Evolutionary conservation across 331 rosid genomes (phyloP).

Genomic region (Malus hybrid): DNA sequence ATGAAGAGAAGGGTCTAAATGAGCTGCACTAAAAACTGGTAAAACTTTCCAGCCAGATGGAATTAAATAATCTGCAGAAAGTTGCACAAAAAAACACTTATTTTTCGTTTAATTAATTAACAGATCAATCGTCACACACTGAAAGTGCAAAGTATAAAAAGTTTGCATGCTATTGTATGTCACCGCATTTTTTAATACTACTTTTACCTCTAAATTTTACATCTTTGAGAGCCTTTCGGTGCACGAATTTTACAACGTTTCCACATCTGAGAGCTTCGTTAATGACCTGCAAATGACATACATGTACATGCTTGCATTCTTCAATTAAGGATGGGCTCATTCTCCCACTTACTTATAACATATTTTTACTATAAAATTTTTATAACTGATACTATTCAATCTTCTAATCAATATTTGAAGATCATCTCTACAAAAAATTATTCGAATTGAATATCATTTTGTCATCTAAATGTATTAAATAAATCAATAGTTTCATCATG

Average conservation of each 20-base stretch:
- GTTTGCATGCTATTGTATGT: slow-evolving; percentile 4
- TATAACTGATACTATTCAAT: too few relatives aligned
- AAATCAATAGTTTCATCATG: too few relatives aligned
- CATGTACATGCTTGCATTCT: too few relatives aligned
- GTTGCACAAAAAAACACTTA: background rate
- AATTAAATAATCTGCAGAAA: slow-evolving; percentile 21
- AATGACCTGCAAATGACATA: slow-evolving; percentile 10
- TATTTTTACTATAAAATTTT: too few relatives aligned
- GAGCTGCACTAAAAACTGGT: slow-evolving; percentile 30
- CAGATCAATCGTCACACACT: background rate
- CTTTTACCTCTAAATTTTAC: slow-evolving; percentile 27
- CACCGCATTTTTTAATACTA: background rate
- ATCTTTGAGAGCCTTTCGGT: slow-evolving; percentile 38
- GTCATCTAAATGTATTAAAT: too few relatives aligned
- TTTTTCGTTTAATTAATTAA: background rate
- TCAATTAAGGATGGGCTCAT: too few relatives aligned
- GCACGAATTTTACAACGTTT: slow-evolving; percentile 34
- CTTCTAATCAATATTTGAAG: too few relatives aligned
- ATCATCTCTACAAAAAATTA: too few relatives aligned
- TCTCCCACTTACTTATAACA: too few relatives aligned
- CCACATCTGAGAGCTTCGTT: slow-evolving; percentile 29
- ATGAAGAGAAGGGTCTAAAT: slow-evolving; percentile 29
- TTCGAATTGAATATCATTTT: too few relatives aligned
- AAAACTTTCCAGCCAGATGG: slow-evolving; percentile 37
- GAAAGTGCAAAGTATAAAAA: background rate